Evolutionary conservation across 2,329 filamentous ascomycete genomes (phyloP), one percentile per base, ranked within the genome.

Genomic region (Diaporthe sp.): DNA sequence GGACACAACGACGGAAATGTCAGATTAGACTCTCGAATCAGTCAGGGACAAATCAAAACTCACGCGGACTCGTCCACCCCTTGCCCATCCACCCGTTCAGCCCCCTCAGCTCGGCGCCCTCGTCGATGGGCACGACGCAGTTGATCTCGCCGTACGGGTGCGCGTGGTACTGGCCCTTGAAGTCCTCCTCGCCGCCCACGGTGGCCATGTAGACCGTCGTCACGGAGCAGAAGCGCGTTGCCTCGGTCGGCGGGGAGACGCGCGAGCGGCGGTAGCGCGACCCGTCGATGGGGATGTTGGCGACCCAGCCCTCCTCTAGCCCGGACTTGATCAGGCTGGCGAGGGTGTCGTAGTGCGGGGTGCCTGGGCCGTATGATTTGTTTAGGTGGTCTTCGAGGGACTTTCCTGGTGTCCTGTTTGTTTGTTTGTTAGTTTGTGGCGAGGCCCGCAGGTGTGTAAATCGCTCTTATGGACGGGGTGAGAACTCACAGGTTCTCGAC

Each of bases 121-220:
- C 76, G 75, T 89, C 88, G 17, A 91, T 82, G 78, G 87, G 87
- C 9, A 89, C 81, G 0, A 90, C 87, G 77, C 88, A 89, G 78
- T 90, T 90, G 79, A 89, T 89, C 82, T 90, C 88, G 8, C 88
- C 88, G 71, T 89, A 90, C 1, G 88, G 88, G 78, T 89, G 88
- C 6, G 82, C 81, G 77, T 89, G 88, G 78, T 91, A 89, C 79
- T 90, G 88, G 2, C 89, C 89, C 6, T 82, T 81, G 78, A 87
- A 89, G n/a, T 83, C 85, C 8, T 86, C 84, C 44, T 86, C 74
- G 42, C 84, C 87, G n/a, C 89, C 84, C 3, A 59, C 13, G 12
- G 72, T 69, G 22, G 46, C 25, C 85, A 91, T 90, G 79, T 89
- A 91, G 25, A 91, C 89, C 1, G 88, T 87, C 3, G 89, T 91